Evolutionary conservation across 2,329 filamentous ascomycete species (phyloP).

Genomic region (Aspergillus flavus): DNA sequence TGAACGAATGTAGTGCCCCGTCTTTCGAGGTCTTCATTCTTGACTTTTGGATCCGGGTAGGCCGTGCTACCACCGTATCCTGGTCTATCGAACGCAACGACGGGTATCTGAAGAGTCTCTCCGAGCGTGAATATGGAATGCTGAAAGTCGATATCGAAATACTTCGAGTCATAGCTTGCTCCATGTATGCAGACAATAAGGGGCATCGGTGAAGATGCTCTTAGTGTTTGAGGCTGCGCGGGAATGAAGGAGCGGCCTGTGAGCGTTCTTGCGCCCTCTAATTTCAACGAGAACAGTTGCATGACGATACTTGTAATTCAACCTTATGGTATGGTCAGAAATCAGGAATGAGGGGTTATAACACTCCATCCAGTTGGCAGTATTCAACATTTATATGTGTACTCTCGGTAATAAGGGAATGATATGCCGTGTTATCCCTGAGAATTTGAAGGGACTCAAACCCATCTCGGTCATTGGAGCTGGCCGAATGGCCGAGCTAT

Average conservation of each 20-base stretch:
- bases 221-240: neutral
- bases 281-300: neutral
- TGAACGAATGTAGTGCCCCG: slow-evolving; percentile 3
- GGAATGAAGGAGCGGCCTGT: neutral
- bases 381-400: neutral
- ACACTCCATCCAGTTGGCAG: neutral
- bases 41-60: neutral
- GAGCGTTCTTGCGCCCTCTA: neutral
- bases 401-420: neutral
- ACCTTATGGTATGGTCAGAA: neutral
- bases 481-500: neutral
- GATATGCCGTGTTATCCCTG: neutral
- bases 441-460: neutral
- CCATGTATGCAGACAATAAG: slow-evolving; percentile 17
- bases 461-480: neutral
- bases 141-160: slow-evolving; percentile 12
- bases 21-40: neutral
- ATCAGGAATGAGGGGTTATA: neutral
- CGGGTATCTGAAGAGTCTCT: slow-evolving; percentile 2
- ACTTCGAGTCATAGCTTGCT: slow-evolving; percentile 13
- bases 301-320: neutral
- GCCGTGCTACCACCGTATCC: slow-evolving; percentile 11
- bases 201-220: neutral
- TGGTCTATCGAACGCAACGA: slow-evolving; percentile 12
- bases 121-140: slow-evolving; percentile 5